Percentiles rank a stretch among this genome's conserved stretches.
phyloP scores from a whole-genome alignment of 257 asterid species.

The Lithospermum erythrorhizon region DNA sequence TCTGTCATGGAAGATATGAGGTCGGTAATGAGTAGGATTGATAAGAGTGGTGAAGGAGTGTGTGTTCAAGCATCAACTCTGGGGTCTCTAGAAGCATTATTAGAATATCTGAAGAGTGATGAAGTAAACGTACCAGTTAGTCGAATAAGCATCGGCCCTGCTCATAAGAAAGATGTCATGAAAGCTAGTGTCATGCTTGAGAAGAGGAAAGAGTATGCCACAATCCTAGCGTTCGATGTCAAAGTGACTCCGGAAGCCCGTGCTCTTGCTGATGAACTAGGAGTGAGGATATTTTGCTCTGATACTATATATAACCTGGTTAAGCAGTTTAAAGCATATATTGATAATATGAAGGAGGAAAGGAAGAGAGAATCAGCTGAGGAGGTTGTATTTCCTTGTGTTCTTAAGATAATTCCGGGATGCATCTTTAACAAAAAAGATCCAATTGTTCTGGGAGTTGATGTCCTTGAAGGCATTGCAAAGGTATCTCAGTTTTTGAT shows the following conservation, averaged over 20 bases:
- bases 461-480: slow-evolving; percentile 66
- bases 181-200: slow-evolving; percentile 98
- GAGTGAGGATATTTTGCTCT: slow-evolving; percentile 73
- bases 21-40: slow-evolving; percentile 88
- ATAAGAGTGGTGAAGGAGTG: slow-evolving; percentile 88
- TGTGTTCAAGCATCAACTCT: slow-evolving; percentile 98
- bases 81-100: slow-evolving; percentile 87
- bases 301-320: slow-evolving; percentile 86
- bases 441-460: slow-evolving; percentile 93
- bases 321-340: slow-evolving; percentile 92
- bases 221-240: slow-evolving; percentile 90
- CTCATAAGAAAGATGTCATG: slow-evolving; percentile 92
- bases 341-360: slow-evolving; percentile 88
- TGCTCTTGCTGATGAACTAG: slow-evolving; percentile 81
- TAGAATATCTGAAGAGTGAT: slow-evolving; percentile 88
- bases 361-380: slow-evolving; percentile 86
- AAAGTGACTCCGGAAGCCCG: slow-evolving; percentile 88
- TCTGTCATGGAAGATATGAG: slow-evolving; percentile 91
- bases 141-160: slow-evolving; percentile 93
- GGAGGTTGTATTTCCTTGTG: slow-evolving; percentile 93
- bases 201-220: slow-evolving; percentile 86
- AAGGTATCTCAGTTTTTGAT: slow-evolving; percentile 41
- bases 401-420: slow-evolving; percentile 71
- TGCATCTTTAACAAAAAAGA: slow-evolving; percentile 86
- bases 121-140: slow-evolving; percentile 89